Conservation (phyloP, 352 stramenopile genomes). For the Phytopythium ostracodes region DNA sequence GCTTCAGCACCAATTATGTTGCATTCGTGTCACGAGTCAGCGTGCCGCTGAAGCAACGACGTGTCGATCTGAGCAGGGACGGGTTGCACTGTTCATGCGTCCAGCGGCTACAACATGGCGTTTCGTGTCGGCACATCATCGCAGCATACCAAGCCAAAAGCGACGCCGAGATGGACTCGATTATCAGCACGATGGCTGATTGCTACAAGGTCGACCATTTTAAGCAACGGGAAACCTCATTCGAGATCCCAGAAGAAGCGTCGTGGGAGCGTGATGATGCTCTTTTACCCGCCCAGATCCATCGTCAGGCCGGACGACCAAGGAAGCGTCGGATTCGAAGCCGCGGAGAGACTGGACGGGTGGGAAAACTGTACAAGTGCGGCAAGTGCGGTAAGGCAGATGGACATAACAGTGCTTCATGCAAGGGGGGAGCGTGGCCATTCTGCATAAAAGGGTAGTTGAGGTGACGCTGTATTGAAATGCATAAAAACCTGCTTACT, state of each 20-base stretch:
- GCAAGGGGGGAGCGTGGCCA: not conserved
- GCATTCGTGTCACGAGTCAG: constrained; percentile 8
- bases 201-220: constrained; percentile 12
- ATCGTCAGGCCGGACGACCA: constrained; percentile 12
- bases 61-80: not conserved
- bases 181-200: not conserved
- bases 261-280: not conserved
- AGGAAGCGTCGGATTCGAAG: constrained; percentile 16
- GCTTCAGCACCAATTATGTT: constrained; percentile 8
- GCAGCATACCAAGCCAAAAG: not conserved
- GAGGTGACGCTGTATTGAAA: not conserved
- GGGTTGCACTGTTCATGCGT: constrained; percentile 7
- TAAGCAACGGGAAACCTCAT: not conserved
- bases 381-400: constrained; percentile 6
- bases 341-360: constrained; percentile 8
- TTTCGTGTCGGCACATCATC: constrained; percentile 15
- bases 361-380: constrained; percentile 6
- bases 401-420: constrained; percentile 4
- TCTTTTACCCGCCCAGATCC: not conserved
- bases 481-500: not conserved
- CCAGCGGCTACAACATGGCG: constrained; percentile 5
- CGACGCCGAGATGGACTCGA: not conserved
- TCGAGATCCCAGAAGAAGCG: constrained; percentile 12
- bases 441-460: not conserved
- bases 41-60: constrained; percentile 7